Evolutionary conservation across 768 basidiomycete species (phyloP), one percentile per base, ranked within the genome.

Genomic region (Tulasnella calospora): DNA sequence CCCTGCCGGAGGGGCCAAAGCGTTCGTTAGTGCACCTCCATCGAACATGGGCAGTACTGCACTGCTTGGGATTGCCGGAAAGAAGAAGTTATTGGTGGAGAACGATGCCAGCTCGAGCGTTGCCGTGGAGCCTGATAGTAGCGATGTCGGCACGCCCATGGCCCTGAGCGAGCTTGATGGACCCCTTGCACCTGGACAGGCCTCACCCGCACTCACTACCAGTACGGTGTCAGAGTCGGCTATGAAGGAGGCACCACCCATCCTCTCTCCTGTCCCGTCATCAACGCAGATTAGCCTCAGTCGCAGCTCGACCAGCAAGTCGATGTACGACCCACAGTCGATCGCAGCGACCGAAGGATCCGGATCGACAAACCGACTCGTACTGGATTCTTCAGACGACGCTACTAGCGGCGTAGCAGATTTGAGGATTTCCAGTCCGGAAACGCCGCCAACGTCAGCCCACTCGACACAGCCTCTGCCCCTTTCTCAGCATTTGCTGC

Each of bases 1-100:
- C 40, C 77, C 77, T 17, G 38, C 69, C 23, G 69, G 69, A 46
- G 77, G 69, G 19, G 36, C 55, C 23, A 46, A 76, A 27, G 77
- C 77, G 67, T 78, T 78, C 44, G 27, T 73, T 30, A 78, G 77
- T 33, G 77, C 55, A 5, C 69, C 77, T 51, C 77, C 77, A 4
- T 78, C 77, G 5, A 41, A 15, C 61, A 67, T 15, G 19, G 61
- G 61, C 9, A 27, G 61, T 30, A 8, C n/a, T 35, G 27, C 30
- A 15, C 33, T 67, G 61, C 61, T 67, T 33, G 61, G 61, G 13
- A 67, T 67, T 15, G 61, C 33, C 5, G 61, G 61, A 35, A 67
- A 67, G 61, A 67, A 67, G 61, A 67, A 67, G 61, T 12, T 67
- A 27, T 35, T 67, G 27, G 33, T 15, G 61, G 61, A 76, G 41